Percentiles rank a stretch among this genome's conserved stretches.
phyloP scores from a whole-genome alignment of 2,329 filamentous ascomycete species.

The Leptographium procerum region DNA sequence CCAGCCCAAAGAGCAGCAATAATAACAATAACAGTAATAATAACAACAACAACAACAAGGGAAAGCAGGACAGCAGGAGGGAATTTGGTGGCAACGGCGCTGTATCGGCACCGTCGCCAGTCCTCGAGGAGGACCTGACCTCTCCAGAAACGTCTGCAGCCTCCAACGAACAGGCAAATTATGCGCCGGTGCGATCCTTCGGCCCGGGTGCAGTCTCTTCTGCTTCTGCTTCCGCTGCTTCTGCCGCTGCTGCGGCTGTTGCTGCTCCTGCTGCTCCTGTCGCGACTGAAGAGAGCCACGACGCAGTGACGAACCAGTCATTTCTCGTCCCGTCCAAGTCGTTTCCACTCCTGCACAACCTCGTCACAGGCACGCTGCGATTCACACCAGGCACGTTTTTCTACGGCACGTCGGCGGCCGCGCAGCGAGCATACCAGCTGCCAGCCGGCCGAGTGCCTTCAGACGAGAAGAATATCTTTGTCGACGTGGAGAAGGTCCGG shows the following conservation, averaged over 20 bases:
- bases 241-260: not conserved
- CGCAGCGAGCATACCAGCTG: slow-evolving; percentile 7
- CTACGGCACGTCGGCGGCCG: slow-evolving; percentile 1
- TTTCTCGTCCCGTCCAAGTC: slow-evolving; percentile 13
- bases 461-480: slow-evolving; percentile 15
- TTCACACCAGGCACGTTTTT: slow-evolving; percentile 11
- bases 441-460: slow-evolving; percentile 8
- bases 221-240: not conserved
- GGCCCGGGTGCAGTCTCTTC: not conserved
- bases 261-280: not conserved
- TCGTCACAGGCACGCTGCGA: slow-evolving; percentile 11
- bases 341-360: slow-evolving; percentile 13
- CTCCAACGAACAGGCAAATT: slow-evolving; percentile 6
- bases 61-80: not conserved
- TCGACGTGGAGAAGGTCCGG: slow-evolving; percentile 23
- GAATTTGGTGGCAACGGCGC: not conserved
- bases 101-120: not conserved
- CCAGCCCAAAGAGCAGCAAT: not conserved
- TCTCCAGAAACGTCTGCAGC: slow-evolving; percentile 11
- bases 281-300: not conserved
- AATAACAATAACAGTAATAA: not conserved
- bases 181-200: not conserved
- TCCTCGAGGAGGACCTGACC: slow-evolving; percentile 7
- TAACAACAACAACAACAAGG: not conserved
- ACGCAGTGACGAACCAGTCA: slow-evolving; percentile 11